phyloP scores from a whole-genome alignment of 805 yeast genomes.

The Vanderwaltozyma tropicalis region DNA sequence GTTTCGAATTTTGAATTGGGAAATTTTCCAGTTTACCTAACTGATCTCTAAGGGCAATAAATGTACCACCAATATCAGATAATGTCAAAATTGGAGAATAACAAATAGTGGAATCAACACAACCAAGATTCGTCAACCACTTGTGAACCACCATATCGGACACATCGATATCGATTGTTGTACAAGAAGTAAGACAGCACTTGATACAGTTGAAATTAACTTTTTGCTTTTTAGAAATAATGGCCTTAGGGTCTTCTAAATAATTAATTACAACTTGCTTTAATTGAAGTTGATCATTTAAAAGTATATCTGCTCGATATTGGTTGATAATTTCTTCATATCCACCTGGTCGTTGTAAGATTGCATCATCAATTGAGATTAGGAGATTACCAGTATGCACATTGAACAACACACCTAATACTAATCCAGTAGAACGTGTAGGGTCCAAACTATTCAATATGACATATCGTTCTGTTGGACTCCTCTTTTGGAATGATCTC shows the following conservation, averaged over 20 bases:
- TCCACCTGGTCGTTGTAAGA: slow-evolving; percentile 73
- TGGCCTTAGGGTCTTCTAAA: slow-evolving; percentile 79
- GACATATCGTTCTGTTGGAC: slow-evolving; percentile 35
- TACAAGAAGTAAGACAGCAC: slow-evolving; percentile 85
- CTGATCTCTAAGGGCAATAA: slow-evolving; percentile 87
- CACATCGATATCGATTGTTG: slow-evolving; percentile 87
- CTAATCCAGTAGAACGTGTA: slow-evolving; percentile 75
- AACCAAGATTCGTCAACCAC: slow-evolving; percentile 86
- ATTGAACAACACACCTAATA: slow-evolving; percentile 69
- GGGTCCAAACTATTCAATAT: slow-evolving; percentile 58
- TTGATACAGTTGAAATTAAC: slow-evolving; percentile 71
- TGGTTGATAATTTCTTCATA: slow-evolving; percentile 72
- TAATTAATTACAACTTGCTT: slow-evolving; percentile 89
- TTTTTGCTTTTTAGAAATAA: slow-evolving; percentile 64
- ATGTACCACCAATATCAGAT: slow-evolving; percentile 94
- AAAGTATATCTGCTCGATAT: slow-evolving; percentile 57
- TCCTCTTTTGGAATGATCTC: slow-evolving; percentile 29
- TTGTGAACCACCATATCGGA: slow-evolving; percentile 80
- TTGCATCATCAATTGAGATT: slow-evolving; percentile 65
- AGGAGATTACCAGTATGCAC: slow-evolving; percentile 77
- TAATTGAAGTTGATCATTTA: slow-evolving; percentile 80
- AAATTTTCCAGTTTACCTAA: slow-evolving; percentile 31
- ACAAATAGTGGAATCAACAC: slow-evolving; percentile 59
- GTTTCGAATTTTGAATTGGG: slow-evolving; percentile 22
- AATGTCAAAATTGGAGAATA: slow-evolving; percentile 83